phyloP scores from a whole-genome alignment of 225 moss, liverwort and hornwort species.

The Asterella californica region DNA sequence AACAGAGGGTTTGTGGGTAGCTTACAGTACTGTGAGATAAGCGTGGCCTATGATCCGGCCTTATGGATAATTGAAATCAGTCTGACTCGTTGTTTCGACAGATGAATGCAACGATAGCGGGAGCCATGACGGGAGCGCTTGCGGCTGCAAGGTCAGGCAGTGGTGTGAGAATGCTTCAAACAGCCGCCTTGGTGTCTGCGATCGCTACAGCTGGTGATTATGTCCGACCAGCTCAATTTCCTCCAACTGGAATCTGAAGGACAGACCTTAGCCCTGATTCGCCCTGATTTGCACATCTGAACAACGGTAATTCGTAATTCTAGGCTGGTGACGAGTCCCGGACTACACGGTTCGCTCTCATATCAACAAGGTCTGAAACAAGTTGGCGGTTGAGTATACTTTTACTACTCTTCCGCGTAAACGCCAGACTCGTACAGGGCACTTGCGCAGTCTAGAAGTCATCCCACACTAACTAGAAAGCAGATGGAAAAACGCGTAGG shows the following conservation, averaged over 20 bases:
- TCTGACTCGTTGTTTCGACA: conserved; percentile 27
- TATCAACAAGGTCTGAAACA: too few relatives aligned
- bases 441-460: too few relatives aligned
- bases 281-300: not conserved
- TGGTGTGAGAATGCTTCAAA: conserved; percentile 75
- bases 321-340: too few relatives aligned
- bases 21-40: too few relatives aligned
- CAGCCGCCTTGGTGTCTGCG: conserved; percentile 80
- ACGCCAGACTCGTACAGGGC: too few relatives aligned
- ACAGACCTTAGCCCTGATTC: conserved; percentile 3
- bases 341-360: too few relatives aligned
- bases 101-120: conserved; percentile 90
- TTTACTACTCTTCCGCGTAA: too few relatives aligned
- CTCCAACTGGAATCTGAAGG: conserved; percentile 77
- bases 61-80: not conserved
- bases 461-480: too few relatives aligned
- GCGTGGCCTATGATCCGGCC: not conserved
- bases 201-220: conserved; percentile 94
- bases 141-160: conserved; percentile 80
- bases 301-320: too few relatives aligned
- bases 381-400: too few relatives aligned
- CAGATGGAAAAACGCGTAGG: too few relatives aligned
- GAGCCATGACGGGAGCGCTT: conserved; percentile 88
- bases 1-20: too few relatives aligned
- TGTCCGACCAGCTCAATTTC: conserved; percentile 80